Evolutionary conservation across 2,329 filamentous ascomycete genomes (phyloP).

Genomic region (Fusarium paranaense): DNA sequence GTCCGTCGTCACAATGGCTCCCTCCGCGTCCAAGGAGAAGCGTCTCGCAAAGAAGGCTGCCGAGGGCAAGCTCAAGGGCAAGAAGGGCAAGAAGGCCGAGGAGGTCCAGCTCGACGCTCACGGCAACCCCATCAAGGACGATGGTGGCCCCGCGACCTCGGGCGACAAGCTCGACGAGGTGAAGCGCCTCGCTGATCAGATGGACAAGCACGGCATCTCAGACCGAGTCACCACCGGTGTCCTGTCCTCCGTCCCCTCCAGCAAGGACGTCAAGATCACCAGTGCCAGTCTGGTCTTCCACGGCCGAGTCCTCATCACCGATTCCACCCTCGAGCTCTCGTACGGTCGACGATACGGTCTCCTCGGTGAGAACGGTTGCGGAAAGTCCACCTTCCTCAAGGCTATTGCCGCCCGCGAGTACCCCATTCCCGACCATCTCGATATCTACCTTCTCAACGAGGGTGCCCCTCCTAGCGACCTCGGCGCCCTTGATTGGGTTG

Average conservation of each 20-base stretch:
- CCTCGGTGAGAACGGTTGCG: slow-evolving; percentile 98
- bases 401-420: slow-evolving; percentile 93
- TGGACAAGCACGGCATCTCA: slow-evolving; percentile 95
- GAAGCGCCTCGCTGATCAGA: slow-evolving; percentile 88
- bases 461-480: slow-evolving; percentile 90
- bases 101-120: slow-evolving; percentile 74
- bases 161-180: slow-evolving; percentile 82
- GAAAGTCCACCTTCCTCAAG: slow-evolving; percentile 98
- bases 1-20: slow-evolving; percentile 58
- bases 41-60: slow-evolving; percentile 77
- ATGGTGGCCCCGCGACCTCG: slow-evolving; percentile 75
- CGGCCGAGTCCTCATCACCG: slow-evolving; percentile 94
- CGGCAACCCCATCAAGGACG: slow-evolving; percentile 64
- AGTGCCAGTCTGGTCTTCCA: slow-evolving; percentile 96
- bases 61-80: slow-evolving; percentile 75
- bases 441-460: slow-evolving; percentile 98
- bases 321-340: slow-evolving; percentile 92
- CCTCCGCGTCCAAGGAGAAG: slow-evolving; percentile 78
- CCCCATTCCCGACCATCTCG: slow-evolving; percentile 94
- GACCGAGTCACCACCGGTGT: slow-evolving; percentile 99
- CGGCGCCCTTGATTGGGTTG: slow-evolving; percentile 97
- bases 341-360: slow-evolving; percentile 94
- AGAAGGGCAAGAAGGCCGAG: slow-evolving; percentile 79
- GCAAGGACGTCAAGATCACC: slow-evolving; percentile 97
- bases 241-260: slow-evolving; percentile 83